Evolutionary conservation across 805 yeast genomes (phyloP).

Genomic region (Suhomyces vadensis): DNA sequence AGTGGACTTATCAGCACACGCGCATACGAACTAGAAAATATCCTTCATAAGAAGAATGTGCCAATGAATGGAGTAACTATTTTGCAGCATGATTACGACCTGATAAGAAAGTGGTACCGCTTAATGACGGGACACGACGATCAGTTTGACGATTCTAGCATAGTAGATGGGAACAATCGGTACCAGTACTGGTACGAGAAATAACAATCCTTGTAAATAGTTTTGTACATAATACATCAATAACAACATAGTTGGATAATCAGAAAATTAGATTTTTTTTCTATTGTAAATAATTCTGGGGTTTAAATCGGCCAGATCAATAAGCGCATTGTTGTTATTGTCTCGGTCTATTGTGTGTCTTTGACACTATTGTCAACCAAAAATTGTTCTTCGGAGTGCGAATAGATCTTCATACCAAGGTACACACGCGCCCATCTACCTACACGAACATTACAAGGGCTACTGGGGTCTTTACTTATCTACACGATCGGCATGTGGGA

Average conservation of each 20-base stretch:
- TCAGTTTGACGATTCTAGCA: slow-evolving; percentile 4
- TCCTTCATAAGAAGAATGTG: not conserved
- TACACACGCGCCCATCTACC: too few relatives aligned
- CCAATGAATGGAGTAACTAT: not conserved
- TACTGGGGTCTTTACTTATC: too few relatives aligned
- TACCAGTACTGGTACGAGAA: slow-evolving; percentile 14
- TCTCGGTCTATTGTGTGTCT: not conserved
- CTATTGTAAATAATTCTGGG: not conserved
- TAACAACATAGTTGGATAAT: not conserved
- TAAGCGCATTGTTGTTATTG: not conserved
- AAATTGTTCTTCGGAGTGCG: not conserved
- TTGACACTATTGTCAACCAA: not conserved
- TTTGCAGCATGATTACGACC: slow-evolving; percentile 3
- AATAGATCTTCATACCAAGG: not conserved
- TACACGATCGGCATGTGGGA: too few relatives aligned
- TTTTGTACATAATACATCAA: not conserved
- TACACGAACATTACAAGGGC: too few relatives aligned
- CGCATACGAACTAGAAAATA: slow-evolving; percentile 1
- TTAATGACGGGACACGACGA: not conserved
- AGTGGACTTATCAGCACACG: slow-evolving; percentile 11
- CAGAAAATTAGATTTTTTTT: too few relatives aligned
- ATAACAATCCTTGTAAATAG: not conserved
- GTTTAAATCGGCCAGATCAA: not conserved
- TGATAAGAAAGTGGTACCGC: slow-evolving; percentile 10
- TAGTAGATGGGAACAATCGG: slow-evolving; percentile 5